Base-by-base conservation (phyloP, 148 eudicot genomes). In the Gaultheria prostrata region DNA sequence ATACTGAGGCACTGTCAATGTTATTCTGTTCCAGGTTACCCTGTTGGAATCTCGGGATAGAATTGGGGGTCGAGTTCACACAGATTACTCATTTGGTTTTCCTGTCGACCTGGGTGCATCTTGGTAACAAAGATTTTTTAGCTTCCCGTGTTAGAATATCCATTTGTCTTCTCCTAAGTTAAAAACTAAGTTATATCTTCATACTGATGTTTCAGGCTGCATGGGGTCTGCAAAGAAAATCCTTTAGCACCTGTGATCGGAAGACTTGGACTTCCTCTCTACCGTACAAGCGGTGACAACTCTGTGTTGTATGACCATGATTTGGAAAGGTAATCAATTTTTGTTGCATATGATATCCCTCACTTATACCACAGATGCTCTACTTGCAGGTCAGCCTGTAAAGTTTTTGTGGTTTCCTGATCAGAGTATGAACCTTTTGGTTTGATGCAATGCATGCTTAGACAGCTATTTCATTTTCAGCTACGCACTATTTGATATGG, bases 71-170 rank as follows among this genome's bases (percentile, higher is more conserved):
- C 95, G 99, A 43, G 94, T 94, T 79, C 95, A 94, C 87, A 97
- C 99, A 57, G 95, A 97, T 70, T 97, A 95, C 84, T 86, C 99
- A 67, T 97, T 97, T 89, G 98, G 99, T 80, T 97, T 95, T 84
- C 99, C 99, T 46, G 87, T 97, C 82, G 99, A 97, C 83, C 86
- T 95, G 83, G 99, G 99, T 87, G 99, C 99, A 78, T 97, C 99
- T 87, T 97, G 99, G 99, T 97, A 87, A 85, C 85, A 79, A 18
- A 28, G 54, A 20, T 24, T 32, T 79, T 45, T 21, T 8, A 63
- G 15, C 46, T 79, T 49, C 70, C 28, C 51, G 63, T 43, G 59
- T 12, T 72, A 24, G 18, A 61, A 35, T 48, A 39, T 59, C 50
- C 45, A 20, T 67, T 21, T 82, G 20, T 65, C 48, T 70, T 50